Conservation (phyloP, 495 filamentous ascomycete genomes). For the Xylaria venustula region DNA sequence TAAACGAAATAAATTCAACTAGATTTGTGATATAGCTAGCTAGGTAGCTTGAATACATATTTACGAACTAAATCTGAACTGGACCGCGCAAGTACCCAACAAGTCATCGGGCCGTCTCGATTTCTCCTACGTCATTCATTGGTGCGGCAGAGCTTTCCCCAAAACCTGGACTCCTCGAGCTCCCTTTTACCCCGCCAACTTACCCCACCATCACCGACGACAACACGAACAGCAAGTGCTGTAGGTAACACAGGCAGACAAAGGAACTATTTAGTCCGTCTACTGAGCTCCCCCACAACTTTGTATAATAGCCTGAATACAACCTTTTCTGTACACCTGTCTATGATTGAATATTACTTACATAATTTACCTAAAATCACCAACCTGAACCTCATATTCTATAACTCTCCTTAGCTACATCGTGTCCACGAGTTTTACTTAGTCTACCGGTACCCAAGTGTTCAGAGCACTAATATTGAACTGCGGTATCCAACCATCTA, state of each 20-base stretch:
- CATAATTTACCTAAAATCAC: no score
- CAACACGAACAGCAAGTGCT: no score
- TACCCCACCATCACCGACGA: conserved; percentile 1
- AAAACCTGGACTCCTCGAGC: not conserved
- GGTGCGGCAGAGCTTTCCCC: conserved; percentile 8
- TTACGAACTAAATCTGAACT: no score
- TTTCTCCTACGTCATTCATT: conserved; percentile 10
- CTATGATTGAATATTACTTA: not conserved
- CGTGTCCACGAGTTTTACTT: not conserved
- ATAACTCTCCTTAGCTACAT: not conserved
- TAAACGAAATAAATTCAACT: no score
- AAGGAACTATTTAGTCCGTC: no score
- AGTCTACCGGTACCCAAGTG: no score
- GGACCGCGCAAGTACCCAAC: no score
- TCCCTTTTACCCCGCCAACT: conserved; percentile 7
- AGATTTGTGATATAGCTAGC: no score
- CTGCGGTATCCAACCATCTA: not conserved
- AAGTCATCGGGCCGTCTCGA: conserved; percentile 2
- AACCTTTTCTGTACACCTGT: not conserved
- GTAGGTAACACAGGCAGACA: no score
- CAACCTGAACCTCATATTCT: not conserved
- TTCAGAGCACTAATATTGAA: not conserved
- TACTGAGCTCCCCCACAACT: conserved; percentile 4
- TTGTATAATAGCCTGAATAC: conserved; percentile 16
- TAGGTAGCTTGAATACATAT: no score